A percentile compares a stretch with the other conserved stretches of the same genome.
Conservation (phyloP, 495 filamentous ascomycete species). For the Astrothelium macrocarpum region DNA sequence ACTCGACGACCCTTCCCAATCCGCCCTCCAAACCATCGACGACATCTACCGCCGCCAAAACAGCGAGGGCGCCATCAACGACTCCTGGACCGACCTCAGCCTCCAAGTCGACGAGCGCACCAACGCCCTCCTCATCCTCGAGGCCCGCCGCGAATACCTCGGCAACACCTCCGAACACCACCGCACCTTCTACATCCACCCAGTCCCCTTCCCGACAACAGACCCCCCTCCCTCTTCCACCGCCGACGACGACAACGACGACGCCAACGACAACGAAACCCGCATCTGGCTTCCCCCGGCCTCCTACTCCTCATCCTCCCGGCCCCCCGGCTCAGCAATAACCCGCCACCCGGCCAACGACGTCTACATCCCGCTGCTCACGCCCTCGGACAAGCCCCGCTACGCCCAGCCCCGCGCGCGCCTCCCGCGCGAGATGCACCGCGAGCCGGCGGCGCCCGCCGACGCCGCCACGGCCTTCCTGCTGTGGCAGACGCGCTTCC, state of each 20-base stretch:
- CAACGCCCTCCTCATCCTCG: slow-evolving; percentile 51
- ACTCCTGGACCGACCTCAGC: slow-evolving; percentile 62
- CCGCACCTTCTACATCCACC: slow-evolving; percentile 59
- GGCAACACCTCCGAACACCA: slow-evolving; percentile 47
- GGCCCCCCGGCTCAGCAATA: slow-evolving; percentile 16
- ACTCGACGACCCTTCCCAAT: slow-evolving; percentile 31
- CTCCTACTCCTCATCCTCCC: slow-evolving; percentile 10
- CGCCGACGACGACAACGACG: too few relatives aligned
- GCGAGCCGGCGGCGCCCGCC: slow-evolving; percentile 9
- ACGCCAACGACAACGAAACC: too few relatives aligned
- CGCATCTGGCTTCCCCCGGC: background rate
- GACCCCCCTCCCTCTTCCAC: too few relatives aligned
- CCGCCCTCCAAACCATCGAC: slow-evolving; percentile 28
- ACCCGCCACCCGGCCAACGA: slow-evolving; percentile 6
- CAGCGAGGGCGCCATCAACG: slow-evolving; percentile 64
- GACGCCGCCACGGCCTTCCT: slow-evolving; percentile 18
- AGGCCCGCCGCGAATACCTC: slow-evolving; percentile 64
- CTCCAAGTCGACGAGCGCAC: slow-evolving; percentile 55
- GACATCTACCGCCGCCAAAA: slow-evolving; percentile 59
- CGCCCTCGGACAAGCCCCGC: slow-evolving; percentile 15
- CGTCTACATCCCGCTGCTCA: slow-evolving; percentile 5
- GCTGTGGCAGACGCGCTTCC: slow-evolving; percentile 21
- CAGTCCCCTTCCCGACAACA: slow-evolving; percentile 40
- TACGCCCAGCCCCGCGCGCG: slow-evolving; percentile 15
- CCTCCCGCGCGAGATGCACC: slow-evolving; percentile 15